Percentiles rank a stretch among this genome's conserved stretches.
These are phyloP conservation scores for Cercospora berteroae DNA, from an alignment of 2,329 filamentous ascomycete species.

Conservation along the genomic window DNA sequence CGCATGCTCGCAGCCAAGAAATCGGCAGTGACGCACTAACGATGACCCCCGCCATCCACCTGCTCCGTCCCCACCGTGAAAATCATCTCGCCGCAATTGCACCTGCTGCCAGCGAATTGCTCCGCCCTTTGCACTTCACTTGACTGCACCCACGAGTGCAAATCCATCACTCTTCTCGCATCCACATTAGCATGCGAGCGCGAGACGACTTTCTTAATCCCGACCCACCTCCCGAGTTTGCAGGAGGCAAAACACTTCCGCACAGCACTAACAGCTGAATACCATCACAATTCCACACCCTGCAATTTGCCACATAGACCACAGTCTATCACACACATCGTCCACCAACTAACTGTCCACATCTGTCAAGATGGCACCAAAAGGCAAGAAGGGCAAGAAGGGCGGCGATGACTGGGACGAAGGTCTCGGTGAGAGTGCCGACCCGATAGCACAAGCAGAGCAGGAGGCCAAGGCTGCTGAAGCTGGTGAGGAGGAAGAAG, in stretches of 20 bases:
- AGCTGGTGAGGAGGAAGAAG: conserved; percentile 52
- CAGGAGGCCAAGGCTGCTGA: conserved; percentile 47
- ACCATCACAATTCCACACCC: neutral
- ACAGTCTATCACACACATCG: neutral
- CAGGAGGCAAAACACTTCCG: conserved; percentile 26
- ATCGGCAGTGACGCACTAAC: neutral
- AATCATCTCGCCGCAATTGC: conserved; percentile 5
- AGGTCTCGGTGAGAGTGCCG: conserved; percentile 76
- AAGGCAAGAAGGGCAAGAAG: conserved; percentile 90
- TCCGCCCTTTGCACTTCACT: conserved; percentile 1
- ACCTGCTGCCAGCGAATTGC: neutral
- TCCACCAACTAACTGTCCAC: conserved; percentile 8
- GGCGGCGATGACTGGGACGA: conserved; percentile 87
- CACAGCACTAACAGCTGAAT: conserved; percentile 33
- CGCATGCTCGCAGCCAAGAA: conserved; percentile 1
- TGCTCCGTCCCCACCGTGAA: conserved; percentile 3
- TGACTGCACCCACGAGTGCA: conserved; percentile 11
- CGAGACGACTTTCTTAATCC: conserved; percentile 30
- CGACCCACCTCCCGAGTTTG: conserved; percentile 34
- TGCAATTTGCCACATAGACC: conserved; percentile 8
- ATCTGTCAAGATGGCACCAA: conserved; percentile 69
- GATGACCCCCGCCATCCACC: conserved; percentile 3
- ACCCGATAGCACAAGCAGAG: conserved; percentile 56
- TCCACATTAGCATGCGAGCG: conserved; percentile 33
- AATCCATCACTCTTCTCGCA: conserved; percentile 18